Evolutionary conservation across 2,329 filamentous ascomycete genomes (phyloP).

Genomic region (Aspergillus aculeatinus): DNA sequence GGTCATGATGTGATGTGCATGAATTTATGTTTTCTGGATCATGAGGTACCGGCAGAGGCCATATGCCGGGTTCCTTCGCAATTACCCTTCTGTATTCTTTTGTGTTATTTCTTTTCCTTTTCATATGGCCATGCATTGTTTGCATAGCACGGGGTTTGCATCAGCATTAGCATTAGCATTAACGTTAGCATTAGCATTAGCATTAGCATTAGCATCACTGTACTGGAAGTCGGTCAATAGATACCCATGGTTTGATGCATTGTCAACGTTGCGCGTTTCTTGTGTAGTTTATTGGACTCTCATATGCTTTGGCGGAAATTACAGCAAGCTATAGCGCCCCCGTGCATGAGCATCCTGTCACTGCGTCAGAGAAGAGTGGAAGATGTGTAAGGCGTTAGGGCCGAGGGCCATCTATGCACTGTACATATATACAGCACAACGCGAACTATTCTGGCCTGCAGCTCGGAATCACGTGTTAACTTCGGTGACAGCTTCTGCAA

Average conservation of each 20-base stretch:
- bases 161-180: constrained; percentile 7
- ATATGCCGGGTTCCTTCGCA: not conserved
- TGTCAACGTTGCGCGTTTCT: not conserved
- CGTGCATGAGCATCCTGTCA: too few species aligned
- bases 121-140: not conserved
- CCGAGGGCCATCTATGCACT: too few species aligned
- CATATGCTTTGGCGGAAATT: not conserved
- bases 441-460: too few species aligned
- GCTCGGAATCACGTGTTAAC: too few species aligned
- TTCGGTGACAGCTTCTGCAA: too few species aligned
- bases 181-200: constrained; percentile 7
- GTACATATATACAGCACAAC: too few species aligned
- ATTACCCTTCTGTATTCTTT: not conserved
- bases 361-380: too few species aligned
- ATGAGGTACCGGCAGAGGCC: not conserved
- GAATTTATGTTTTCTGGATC: not conserved
- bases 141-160: not conserved
- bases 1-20: not conserved
- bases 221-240: constrained; percentile 8
- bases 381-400: too few species aligned
- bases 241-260: constrained; percentile 14
- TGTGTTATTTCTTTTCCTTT: not conserved
- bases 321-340: too few species aligned
- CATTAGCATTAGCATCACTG: constrained; percentile 10
- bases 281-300: not conserved